Percentiles rank a stretch among this genome's conserved stretches.
These are phyloP conservation scores for Skeletonema potamos DNA, from an alignment of 108 stramenopile species.

Conservation along the genomic window DNA sequence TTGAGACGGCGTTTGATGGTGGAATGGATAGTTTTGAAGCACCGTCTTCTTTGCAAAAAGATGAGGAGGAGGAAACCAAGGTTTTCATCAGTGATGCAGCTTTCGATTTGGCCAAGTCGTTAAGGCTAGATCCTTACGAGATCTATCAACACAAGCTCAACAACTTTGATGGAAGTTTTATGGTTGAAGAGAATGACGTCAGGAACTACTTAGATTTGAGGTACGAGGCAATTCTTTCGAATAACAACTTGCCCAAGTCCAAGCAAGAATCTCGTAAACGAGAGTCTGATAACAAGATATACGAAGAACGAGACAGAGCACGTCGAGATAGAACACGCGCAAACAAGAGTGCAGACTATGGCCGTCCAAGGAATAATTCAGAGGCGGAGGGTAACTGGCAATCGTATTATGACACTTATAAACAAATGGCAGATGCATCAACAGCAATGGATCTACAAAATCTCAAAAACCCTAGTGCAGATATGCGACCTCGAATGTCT, in stretches of 20 bases:
- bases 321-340: neutral
- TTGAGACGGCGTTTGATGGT: neutral
- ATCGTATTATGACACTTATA: neutral
- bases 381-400: neutral
- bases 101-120: neutral
- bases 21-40: neutral
- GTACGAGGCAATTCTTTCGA: neutral
- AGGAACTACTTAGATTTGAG: slow-evolving; percentile 3
- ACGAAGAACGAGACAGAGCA: neutral
- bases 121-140: neutral
- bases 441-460: neutral
- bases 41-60: neutral
- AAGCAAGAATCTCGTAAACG: neutral
- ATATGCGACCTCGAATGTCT: neutral
- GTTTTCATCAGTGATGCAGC: slow-evolving; percentile 1
- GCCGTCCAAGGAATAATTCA: neutral
- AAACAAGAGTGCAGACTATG: neutral
- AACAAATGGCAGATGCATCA: neutral
- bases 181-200: neutral
- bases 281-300: neutral
- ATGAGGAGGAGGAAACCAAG: neutral
- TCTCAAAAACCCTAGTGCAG: neutral
- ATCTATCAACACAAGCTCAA: neutral
- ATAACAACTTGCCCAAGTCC: neutral
- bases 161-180: neutral